These are phyloP conservation scores for Trichoderma semiorbis DNA, from an alignment of 2,329 filamentous ascomycete genomes.

Conservation along the genomic window DNA sequence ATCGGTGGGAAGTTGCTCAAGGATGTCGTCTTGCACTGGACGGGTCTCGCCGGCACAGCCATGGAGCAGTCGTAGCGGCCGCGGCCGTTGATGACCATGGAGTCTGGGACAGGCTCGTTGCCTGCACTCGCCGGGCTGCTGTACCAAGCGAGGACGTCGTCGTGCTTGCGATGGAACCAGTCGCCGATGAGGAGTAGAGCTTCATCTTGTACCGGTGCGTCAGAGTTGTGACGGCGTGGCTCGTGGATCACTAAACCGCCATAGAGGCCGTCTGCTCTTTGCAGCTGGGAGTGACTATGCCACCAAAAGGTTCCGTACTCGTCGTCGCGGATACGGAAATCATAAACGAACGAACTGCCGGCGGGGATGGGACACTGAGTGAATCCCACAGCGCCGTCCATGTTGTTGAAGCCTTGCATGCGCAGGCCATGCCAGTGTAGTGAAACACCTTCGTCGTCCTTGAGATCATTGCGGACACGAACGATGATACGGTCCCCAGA, in stretches of 20 bases:
- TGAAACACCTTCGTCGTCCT: constrained; percentile 54
- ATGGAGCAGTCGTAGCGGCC: constrained; percentile 31
- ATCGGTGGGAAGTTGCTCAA: constrained; percentile 20
- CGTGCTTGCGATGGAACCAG: constrained; percentile 38
- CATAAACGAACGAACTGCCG: constrained; percentile 52
- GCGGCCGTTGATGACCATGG: constrained; percentile 35
- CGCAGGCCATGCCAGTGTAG: constrained; percentile 74
- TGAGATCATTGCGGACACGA: constrained; percentile 59
- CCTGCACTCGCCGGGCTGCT: constrained; percentile 36
- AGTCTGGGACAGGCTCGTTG: constrained; percentile 38
- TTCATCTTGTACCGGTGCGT: constrained; percentile 49
- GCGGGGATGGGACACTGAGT: constrained; percentile 52
- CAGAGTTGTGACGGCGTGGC: constrained; percentile 29
- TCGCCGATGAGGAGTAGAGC: constrained; percentile 49
- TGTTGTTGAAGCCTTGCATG: constrained; percentile 67
- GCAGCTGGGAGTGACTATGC: constrained; percentile 53
- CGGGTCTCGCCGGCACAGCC: constrained; percentile 26
- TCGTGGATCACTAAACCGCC: constrained; percentile 59
- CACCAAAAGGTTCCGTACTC: constrained; percentile 57
- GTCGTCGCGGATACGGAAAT: constrained; percentile 51
- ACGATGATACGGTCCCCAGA: constrained; percentile 69
- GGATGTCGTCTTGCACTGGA: constrained; percentile 22
- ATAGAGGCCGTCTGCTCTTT: constrained; percentile 51
- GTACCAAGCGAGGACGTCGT: constrained; percentile 32
- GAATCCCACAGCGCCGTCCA: constrained; percentile 57